Evolutionary conservation across 768 basidiomycete genomes (phyloP).

Genomic region (Trametes coccinea): DNA sequence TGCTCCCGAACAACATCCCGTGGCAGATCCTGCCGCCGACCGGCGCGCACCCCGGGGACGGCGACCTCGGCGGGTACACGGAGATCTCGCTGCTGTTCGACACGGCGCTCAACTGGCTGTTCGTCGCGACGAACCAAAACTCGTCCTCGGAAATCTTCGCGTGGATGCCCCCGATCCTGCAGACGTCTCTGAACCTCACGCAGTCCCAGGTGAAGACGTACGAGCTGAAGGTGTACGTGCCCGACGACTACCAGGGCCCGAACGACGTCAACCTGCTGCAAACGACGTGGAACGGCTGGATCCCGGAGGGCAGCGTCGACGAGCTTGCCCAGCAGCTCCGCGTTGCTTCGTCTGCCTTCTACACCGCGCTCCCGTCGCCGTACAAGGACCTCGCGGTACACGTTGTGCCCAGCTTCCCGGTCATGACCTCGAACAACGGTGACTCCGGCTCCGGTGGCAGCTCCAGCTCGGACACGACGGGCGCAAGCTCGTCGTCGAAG

Average conservation of each 20-base stretch:
- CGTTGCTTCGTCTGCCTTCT: conserved; percentile 60
- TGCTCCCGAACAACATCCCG: conserved; percentile 65
- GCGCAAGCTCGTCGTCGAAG: conserved; percentile 36
- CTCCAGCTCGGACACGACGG: conserved; percentile 25
- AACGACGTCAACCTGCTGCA: conserved; percentile 51
- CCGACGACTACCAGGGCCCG: conserved; percentile 51
- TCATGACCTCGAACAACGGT: conserved; percentile 42
- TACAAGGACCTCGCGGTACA: conserved; percentile 61
- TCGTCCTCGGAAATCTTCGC: conserved; percentile 79
- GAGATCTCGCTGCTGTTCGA: conserved; percentile 70
- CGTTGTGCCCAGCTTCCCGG: conserved; percentile 67
- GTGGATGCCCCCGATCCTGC: conserved; percentile 56
- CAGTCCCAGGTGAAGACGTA: conserved; percentile 43
- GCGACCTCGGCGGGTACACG: conserved; percentile 41
- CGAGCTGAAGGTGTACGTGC: conserved; percentile 71
- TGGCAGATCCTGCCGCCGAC: conserved; percentile 52
- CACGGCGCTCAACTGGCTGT: conserved; percentile 60
- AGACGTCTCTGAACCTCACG: conserved; percentile 45
- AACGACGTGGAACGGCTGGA: conserved; percentile 73
- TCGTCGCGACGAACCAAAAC: conserved; percentile 56
- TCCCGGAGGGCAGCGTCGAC: conserved; percentile 56
- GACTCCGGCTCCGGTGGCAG: conserved; percentile 21
- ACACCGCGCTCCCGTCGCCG: conserved; percentile 46
- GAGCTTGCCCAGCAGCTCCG: conserved; percentile 67
- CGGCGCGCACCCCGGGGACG: conserved; percentile 22